Evolutionary conservation across 352 stramenopile genomes (phyloP).

Genomic region (Globisporangium megalacanthum): DNA sequence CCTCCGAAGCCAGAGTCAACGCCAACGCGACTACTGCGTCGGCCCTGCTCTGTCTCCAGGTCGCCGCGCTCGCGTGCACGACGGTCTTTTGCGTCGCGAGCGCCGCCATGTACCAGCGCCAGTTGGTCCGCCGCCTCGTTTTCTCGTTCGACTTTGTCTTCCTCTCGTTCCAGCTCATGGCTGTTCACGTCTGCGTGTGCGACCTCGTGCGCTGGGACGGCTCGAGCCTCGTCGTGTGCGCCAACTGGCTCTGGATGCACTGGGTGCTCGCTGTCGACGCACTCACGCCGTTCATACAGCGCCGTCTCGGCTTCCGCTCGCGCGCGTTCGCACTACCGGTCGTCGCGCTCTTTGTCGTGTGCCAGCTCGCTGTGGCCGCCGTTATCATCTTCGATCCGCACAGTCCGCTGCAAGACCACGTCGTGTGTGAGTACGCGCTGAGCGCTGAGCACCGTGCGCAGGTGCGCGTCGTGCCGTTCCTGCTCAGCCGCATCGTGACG

Average conservation of each 20-base stretch:
- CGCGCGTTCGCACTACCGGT: slow-evolving; percentile 1
- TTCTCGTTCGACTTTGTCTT: slow-evolving; percentile 39
- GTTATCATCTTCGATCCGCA: slow-evolving; percentile 1
- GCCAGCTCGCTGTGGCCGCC: slow-evolving; percentile 2
- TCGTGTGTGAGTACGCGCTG: slow-evolving; percentile 1
- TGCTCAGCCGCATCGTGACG: slow-evolving; percentile 5
- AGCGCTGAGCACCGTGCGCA: slow-evolving; percentile 1
- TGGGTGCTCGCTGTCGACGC: slow-evolving; percentile 27
- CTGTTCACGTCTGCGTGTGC: slow-evolving; percentile 21
- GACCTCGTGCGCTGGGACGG: slow-evolving; percentile 29
- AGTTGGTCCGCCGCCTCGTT: slow-evolving; percentile 22
- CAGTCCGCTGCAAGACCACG: slow-evolving; percentile 2
- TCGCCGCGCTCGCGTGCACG: slow-evolving; percentile 7
- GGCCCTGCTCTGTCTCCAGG: slow-evolving; percentile 1
- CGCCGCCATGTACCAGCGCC: slow-evolving; percentile 13
- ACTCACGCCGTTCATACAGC: slow-evolving; percentile 8
- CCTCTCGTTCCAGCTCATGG: slow-evolving; percentile 27
- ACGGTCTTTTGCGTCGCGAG: slow-evolving; percentile 11
- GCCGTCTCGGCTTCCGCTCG: background rate
- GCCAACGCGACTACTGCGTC: background rate
- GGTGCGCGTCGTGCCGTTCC: slow-evolving; percentile 5
- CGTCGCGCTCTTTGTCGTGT: slow-evolving; percentile 5
- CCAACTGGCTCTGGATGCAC: slow-evolving; percentile 23
- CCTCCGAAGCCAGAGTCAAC: background rate
- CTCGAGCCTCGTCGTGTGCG: slow-evolving; percentile 7